Evolutionary conservation across 2,329 filamentous ascomycete genomes (phyloP), one percentile per base, ranked within the genome.

Genomic region (Bisporella sp.): DNA sequence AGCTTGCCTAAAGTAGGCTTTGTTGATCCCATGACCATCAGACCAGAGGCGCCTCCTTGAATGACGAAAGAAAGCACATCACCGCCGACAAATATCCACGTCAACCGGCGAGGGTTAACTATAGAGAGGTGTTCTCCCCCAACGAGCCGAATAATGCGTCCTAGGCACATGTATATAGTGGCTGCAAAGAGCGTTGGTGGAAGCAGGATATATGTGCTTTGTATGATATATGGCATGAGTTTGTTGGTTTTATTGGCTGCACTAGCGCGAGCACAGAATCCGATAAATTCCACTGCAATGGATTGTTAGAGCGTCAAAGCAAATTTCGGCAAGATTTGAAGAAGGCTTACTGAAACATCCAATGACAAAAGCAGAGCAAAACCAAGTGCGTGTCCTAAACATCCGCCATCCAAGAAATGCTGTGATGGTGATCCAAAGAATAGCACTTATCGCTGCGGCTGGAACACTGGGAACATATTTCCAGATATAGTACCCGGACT

Each of bases 71-170:
- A 72, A 9, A 77, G 45, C 5, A 79, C 63, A 53, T 81, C 78
- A 41, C 77, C 75, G 8, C 60, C 46, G 4, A 82, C 76, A 52
- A 81, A 82, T 41, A 76, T 66, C 47, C 71, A 74, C 5, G 77
- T 80, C 5, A 80, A 62, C 68, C 72, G 73, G 12, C 50, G 62
- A 1, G 64, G 58, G 1, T 63, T 59, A 45, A 74, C 63, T 30
- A 72, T 57, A 1, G 70, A 68, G 46, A 6, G 6, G 6, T 48
- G 5, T 1, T 39, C 31, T 21, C 31, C 28, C 11, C 37, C 28
- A 12, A 46, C 44, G 28, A 33, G n/a, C n/a, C 41, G 31, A 35
- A 57, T 49, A 39, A 60, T 53, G 12, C 55, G 52, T 31, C 55
- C 57, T 21, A 58, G 49, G 21, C 46, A 48, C 59, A 61, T 61